Evolutionary conservation across 345 rosid species (phyloP).

Genomic region (Citrus maxima): DNA sequence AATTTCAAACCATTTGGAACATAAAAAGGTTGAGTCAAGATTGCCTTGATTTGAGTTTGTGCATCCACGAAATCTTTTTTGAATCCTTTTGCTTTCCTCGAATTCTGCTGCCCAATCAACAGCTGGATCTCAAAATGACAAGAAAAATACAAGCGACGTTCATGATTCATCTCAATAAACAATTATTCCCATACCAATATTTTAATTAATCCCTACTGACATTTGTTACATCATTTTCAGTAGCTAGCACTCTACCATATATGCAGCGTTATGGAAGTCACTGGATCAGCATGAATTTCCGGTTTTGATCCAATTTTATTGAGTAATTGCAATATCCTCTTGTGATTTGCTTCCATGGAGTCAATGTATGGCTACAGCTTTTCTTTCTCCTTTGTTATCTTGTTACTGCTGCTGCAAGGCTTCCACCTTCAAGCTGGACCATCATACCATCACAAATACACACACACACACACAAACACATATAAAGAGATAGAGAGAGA

Average conservation of each 20-base stretch:
- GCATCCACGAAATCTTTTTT: not conserved
- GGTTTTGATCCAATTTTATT: slow-evolving; percentile 13
- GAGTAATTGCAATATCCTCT: not conserved
- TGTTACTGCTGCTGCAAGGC: slow-evolving; percentile 18
- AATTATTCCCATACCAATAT: not conserved
- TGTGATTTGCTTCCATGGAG: slow-evolving; percentile 19
- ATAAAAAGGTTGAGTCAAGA: not conserved
- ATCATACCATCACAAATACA: not conserved
- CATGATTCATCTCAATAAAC: not conserved
- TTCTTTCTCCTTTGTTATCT: not conserved
- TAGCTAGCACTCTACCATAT: not conserved
- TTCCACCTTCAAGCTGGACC: slow-evolving; percentile 10
- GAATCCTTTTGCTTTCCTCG: not conserved
- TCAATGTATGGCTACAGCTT: not conserved
- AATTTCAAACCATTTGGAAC: not conserved
- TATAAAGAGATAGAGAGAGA: too few relatives aligned
- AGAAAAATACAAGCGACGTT: not conserved
- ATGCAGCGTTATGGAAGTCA: slow-evolving; percentile 4
- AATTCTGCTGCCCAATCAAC: not conserved
- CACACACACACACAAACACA: too few relatives aligned
- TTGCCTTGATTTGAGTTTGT: not conserved
- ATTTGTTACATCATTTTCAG: slow-evolving; percentile 30
- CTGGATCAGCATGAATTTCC: slow-evolving; percentile 32
- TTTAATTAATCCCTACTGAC: not conserved
- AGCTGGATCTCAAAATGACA: not conserved